Conservation (phyloP, 164 flowering plant genomes). For the Kalanchoe fedtschenkoi region DNA sequence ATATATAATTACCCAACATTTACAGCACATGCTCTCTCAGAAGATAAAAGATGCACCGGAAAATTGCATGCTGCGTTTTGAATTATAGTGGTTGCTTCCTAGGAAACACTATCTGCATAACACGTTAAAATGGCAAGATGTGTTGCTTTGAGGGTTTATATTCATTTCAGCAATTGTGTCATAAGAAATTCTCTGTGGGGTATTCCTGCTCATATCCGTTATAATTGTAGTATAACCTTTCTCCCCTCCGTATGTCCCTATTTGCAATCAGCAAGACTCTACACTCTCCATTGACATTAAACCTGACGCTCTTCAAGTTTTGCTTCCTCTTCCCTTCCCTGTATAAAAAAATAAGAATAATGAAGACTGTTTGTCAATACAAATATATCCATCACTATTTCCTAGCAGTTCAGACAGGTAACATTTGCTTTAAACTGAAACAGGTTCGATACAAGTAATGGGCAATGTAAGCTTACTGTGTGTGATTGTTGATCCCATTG, state of each 20-base stretch:
- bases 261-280: constrained; percentile 69
- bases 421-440: not conserved
- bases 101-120: too few species aligned
- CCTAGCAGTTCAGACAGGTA: not conserved
- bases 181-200: constrained; percentile 84
- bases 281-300: constrained; percentile 59
- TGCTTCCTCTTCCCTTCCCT: constrained; percentile 91
- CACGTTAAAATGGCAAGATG: not conserved
- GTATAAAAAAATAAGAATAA: constrained; percentile 13
- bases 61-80: too few species aligned
- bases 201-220: constrained; percentile 83
- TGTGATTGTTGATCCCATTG: constrained; percentile 89
- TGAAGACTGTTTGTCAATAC: not conserved
- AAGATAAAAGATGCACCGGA: too few species aligned
- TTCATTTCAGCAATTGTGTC: not conserved
- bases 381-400: too few species aligned
- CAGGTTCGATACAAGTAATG: not conserved
- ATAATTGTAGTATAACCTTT: constrained; percentile 82
- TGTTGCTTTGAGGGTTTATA: not conserved
- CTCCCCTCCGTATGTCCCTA: constrained; percentile 78
- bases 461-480: constrained; percentile 39
- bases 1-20: too few species aligned
- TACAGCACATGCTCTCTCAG: too few species aligned
- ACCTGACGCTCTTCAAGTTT: constrained; percentile 85
- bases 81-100: too few species aligned